Percentiles rank a stretch among this genome's conserved stretches.
Conservation (phyloP, 352 stramenopile genomes). For the Phytophthora europaea region DNA sequence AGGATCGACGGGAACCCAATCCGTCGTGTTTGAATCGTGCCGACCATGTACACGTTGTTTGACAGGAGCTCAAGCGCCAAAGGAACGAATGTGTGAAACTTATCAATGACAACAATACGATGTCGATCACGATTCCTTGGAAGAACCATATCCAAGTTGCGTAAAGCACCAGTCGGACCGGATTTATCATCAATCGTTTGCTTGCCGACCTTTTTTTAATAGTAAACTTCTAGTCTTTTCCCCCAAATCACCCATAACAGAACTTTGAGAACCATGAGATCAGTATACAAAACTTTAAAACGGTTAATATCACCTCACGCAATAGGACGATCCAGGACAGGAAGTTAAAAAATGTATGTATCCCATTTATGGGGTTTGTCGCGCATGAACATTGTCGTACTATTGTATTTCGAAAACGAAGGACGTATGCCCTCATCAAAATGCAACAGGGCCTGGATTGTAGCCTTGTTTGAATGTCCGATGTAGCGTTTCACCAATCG, state of each 20-base stretch:
- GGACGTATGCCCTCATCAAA: constrained; percentile 14
- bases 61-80: neutral
- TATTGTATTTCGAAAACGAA: neutral
- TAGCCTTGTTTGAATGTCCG: neutral
- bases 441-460: neutral
- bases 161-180: neutral
- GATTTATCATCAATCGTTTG: constrained; percentile 16
- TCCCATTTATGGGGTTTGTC: constrained; percentile 7
- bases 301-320: too few species aligned
- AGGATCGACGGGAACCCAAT: neutral
- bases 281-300: neutral
- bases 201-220: neutral
- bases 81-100: constrained; percentile 2
- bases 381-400: neutral
- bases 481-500: neutral
- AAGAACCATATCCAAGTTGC: neutral
- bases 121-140: neutral
- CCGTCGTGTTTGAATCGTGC: neutral
- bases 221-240: too few species aligned
- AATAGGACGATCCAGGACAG: neutral
- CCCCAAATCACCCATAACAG: too few species aligned
- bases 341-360: constrained; percentile 1
- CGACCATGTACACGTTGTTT: neutral
- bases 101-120: constrained; percentile 3
- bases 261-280: neutral